A percentile compares a stretch with the other conserved stretches of the same genome.
Conservation (phyloP, 169 alveolate species). For the Cryptosporidium bovis region DNA sequence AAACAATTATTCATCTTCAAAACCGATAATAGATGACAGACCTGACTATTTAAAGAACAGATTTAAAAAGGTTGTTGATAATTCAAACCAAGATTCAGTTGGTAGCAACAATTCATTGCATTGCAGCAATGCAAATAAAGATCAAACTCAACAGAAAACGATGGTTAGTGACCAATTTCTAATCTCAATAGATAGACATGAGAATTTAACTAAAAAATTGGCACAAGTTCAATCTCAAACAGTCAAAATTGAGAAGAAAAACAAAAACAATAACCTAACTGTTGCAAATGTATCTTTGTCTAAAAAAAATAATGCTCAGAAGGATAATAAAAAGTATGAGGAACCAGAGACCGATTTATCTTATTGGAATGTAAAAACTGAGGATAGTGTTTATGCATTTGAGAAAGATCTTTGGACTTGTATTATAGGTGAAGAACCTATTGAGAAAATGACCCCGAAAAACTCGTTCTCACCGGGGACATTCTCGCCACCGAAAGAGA, state of each 20-base stretch:
- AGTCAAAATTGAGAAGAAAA: conserved; percentile 18
- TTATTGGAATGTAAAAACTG: conserved; percentile 14
- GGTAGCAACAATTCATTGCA: too few species aligned
- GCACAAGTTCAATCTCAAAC: conserved; percentile 8
- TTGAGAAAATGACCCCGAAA: conserved; percentile 24
- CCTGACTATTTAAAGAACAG: conserved; percentile 65
- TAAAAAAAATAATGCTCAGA: not conserved
- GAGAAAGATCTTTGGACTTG: conserved; percentile 16
- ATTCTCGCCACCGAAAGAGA: conserved; percentile 21
- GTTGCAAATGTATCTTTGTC: not conserved
- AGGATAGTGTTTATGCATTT: not conserved
- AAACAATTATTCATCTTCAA: conserved; percentile 11
- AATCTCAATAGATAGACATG: too few species aligned
- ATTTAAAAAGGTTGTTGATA: conserved; percentile 24
- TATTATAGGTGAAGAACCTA: conserved; percentile 24
- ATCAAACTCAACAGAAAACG: too few species aligned
- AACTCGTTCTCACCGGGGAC: conserved; percentile 7
- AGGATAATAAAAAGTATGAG: conserved; percentile 38
- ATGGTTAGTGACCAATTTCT: not conserved
- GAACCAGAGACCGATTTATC: conserved; percentile 20
- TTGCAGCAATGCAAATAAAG: not conserved
- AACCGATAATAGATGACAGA: conserved; percentile 43
- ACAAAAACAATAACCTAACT: not conserved
- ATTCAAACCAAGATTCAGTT: too few species aligned
- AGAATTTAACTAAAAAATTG: not conserved